Evolutionary conservation across 345 rosid genomes (phyloP).

Genomic region (Murraya koenigii): DNA sequence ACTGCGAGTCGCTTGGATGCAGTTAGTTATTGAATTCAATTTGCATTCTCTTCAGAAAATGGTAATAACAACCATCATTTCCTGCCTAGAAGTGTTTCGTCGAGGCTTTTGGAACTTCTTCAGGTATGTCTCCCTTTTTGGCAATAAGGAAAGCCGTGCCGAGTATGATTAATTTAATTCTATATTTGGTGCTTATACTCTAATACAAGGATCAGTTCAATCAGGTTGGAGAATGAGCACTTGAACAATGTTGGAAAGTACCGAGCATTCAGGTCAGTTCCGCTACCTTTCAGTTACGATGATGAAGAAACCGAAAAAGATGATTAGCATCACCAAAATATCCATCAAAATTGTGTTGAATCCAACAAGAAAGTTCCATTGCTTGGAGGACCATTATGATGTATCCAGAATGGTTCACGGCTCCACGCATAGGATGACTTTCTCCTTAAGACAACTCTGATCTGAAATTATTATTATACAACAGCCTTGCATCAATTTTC

Average conservation of each 20-base stretch:
- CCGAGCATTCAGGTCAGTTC: too few relatives aligned
- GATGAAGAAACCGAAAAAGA: not conserved
- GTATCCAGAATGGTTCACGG: not conserved
- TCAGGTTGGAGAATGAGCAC: too few relatives aligned
- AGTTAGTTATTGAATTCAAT: slow-evolving; percentile 55
- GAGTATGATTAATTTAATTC: too few relatives aligned
- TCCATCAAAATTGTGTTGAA: not conserved
- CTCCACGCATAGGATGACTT: not conserved
- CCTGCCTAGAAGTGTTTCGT: slow-evolving; percentile 66
- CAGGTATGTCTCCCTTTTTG: slow-evolving; percentile 38
- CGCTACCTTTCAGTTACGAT: too few relatives aligned
- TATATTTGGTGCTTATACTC: too few relatives aligned
- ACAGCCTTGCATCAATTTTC: not conserved
- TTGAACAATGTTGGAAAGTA: too few relatives aligned
- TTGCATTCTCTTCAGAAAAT: slow-evolving; percentile 41
- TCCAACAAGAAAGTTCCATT: not conserved
- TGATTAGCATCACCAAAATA: slow-evolving; percentile 5
- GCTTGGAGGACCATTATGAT: not conserved
- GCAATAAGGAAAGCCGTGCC: not conserved
- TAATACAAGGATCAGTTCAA: too few relatives aligned
- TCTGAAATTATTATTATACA: not conserved
- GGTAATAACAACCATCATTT: slow-evolving; percentile 36
- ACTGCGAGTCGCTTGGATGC: slow-evolving; percentile 68
- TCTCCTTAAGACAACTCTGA: not conserved
- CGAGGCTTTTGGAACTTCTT: slow-evolving; percentile 80